phyloP scores from a whole-genome alignment of 208 protist species.

The Trypanosoma platydactyli region DNA sequence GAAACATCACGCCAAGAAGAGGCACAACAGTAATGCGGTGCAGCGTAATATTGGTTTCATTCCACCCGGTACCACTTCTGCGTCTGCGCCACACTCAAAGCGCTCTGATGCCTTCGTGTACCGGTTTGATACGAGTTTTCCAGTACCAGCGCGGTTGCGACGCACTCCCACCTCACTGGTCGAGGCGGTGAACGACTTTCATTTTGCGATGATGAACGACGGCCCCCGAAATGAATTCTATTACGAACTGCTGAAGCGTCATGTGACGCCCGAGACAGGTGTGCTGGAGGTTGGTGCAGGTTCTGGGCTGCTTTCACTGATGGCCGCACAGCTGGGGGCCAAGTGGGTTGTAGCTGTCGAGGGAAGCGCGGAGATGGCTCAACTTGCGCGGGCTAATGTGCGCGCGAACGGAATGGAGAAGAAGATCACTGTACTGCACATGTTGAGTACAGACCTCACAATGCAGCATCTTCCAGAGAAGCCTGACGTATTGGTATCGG shows the following conservation, averaged over 20 bases:
- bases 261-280: conserved; percentile 79
- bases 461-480: conserved; percentile 56
- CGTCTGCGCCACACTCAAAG: background rate
- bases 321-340: conserved; percentile 87
- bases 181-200: conserved; percentile 93
- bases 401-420: conserved; percentile 68
- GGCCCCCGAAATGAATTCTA: conserved; percentile 88
- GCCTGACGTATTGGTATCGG: conserved; percentile 87
- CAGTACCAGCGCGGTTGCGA: conserved; percentile 68
- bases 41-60: conserved; percentile 27
- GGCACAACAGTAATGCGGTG: conserved; percentile 11
- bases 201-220: conserved; percentile 95
- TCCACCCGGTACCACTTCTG: conserved; percentile 21
- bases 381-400: conserved; percentile 78
- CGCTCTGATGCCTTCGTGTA: conserved; percentile 55
- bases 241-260: conserved; percentile 66
- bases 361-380: conserved; percentile 80
- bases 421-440: conserved; percentile 81
- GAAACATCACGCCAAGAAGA: conserved; percentile 13
- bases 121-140: conserved; percentile 70
- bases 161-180: conserved; percentile 65
- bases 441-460: conserved; percentile 85
- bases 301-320: conserved; percentile 89
- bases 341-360: conserved; percentile 93
- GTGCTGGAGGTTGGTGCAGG: conserved; percentile 93